Evolutionary conservation across 208 protist genomes (phyloP), one percentile per base, ranked within the genome.

Genomic region (Vickermania ingenoplastis): DNA sequence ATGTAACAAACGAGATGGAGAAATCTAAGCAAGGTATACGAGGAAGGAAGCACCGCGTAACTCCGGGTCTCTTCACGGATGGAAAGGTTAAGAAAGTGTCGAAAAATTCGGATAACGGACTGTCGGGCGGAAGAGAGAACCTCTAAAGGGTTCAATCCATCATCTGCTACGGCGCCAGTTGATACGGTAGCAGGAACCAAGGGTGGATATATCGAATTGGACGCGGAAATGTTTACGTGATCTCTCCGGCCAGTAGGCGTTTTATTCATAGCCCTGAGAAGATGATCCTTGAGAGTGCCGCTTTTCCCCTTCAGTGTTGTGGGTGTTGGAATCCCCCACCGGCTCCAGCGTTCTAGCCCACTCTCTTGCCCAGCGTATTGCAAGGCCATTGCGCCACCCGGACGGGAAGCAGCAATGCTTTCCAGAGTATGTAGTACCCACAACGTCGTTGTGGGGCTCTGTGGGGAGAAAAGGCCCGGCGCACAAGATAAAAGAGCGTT

Each of bases 1-100:
- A 71, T 54, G 49, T 73, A 59, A 2, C 64, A 65, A 5, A 74
- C 29, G 49, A 77, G 64, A 41, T 63, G 71, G 53, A 77, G 36
- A 29, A 73, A 68, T 1, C 36, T 7, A 7, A 45, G 36, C 17
- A 45, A 17, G 7, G 17, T 17, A 45, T 45, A 45, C 36, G 11
- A 7, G 7, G 36, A 45, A 45, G 36, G 36, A 17, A 45, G 17
- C 11, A 7, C 17, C 36, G 36, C 36, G 36, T 45, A 45, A 17
- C 11, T 17, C 36, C 11, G 17, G 36, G 17, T 17, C 17, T 45
- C 36, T 45, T 45, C 11, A 45, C 7, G 36, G 36, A 45, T n/a
- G 17, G 36, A n/a, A n/a, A 17, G 7, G 17, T 17, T 45, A n/a
- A 45, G 17, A 45, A 45, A 45, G 36, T 17, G 17, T 7, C 7